Base-by-base conservation (phyloP, 768 basidiomycete genomes). In the Amanita phalloides region DNA sequence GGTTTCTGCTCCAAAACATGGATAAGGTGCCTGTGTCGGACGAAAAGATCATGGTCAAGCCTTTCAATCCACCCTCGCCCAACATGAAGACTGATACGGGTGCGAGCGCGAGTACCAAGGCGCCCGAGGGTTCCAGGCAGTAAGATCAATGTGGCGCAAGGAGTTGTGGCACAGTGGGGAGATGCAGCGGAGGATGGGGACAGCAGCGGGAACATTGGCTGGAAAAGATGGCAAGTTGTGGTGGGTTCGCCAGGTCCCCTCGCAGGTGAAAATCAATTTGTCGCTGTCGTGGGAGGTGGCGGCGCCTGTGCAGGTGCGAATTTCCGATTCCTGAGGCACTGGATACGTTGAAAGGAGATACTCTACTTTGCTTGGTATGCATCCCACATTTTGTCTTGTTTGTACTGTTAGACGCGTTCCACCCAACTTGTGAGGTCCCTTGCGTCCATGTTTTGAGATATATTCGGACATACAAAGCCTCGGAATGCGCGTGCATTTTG, bases 1-100 rank as follows among this genome's bases (percentile, higher is more conserved):
- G 69, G 69, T 0, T 65, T 70, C 43, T 68, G 67, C 56, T 59
- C 43, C 42, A 71, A 71, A 51, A 60, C 48, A 36, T 71, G 26
- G 71, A 70, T 45, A 68, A 68, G 20, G 59, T 69, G 21, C 71
- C 70, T 0, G 57, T 66, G 3, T 68, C 67, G 45, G 65, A 68
- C 53, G 48, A 64, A 11, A 53, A 56, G 9, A 63, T 71, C 23
- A 59, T 42, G 9, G 67, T 72, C 23, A 66, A 64, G 47, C 56
- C 68, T 25, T 30, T 66, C 28, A 57, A 37, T 25, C 69, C 71
- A 0, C 52, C 60, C 9, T 54, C 70, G 23, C 49, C 30, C 2
- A 28, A 17, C 42, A 4, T 21, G 11, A 25, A 5, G 26, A 3
- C 49, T 44, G n/a, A 32, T 47, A 10, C 46, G 43, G 4, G 55